These are phyloP conservation scores for Fusarium poae DNA, from an alignment of 2,329 filamentous ascomycete species.

Conservation along the genomic window DNA sequence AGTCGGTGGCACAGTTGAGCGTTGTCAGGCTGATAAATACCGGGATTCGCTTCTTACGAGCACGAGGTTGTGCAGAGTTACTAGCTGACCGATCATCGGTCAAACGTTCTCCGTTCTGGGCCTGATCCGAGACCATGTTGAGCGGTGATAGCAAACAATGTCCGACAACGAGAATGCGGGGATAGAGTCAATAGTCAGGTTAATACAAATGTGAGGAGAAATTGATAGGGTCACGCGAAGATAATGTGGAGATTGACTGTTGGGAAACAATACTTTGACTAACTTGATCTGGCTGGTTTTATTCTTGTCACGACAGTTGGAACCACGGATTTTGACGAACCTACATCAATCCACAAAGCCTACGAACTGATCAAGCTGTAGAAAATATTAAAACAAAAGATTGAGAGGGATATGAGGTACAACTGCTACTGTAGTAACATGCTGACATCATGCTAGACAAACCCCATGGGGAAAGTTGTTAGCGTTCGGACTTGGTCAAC, in stretches of 20 bases:
- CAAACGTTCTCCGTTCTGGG: not conserved
- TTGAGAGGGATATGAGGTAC: not conserved
- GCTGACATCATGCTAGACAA: not conserved
- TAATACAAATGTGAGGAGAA: not conserved
- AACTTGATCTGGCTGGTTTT: not conserved
- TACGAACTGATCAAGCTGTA: not conserved
- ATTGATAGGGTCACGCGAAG: slow-evolving; percentile 10
- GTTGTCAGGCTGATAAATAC: not conserved
- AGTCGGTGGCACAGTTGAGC: not conserved
- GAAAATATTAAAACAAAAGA: not conserved
- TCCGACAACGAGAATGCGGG: not conserved
- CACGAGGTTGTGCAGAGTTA: not conserved
- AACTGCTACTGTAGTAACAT: no score
- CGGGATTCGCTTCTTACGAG: slow-evolving; percentile 25
- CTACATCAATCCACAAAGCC: no score
- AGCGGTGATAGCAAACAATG: slow-evolving; percentile 4
- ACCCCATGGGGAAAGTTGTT: not conserved
- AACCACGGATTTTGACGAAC: rapidly evolving
- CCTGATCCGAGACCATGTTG: not conserved
- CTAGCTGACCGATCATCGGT: not conserved
- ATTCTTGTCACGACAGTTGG: not conserved
- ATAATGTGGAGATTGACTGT: not conserved
- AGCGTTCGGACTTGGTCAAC: not conserved
- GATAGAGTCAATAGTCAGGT: no score
- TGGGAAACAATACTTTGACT: not conserved